Evolutionary conservation across 2,329 filamentous ascomycete species (phyloP).

Genomic region (Atkinsonella hypoxylon): DNA sequence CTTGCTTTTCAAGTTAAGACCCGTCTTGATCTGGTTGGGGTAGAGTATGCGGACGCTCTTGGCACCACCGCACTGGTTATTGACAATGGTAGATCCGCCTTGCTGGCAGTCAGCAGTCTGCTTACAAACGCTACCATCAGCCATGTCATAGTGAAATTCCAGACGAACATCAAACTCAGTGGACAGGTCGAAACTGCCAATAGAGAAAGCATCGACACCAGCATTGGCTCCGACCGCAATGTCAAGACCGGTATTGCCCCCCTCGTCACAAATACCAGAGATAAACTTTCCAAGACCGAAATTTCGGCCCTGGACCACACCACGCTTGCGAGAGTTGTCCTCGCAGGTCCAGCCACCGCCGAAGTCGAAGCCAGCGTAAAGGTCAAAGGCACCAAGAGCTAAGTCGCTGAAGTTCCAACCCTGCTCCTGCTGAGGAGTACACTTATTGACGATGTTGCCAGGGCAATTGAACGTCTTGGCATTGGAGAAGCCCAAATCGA

Average conservation of each 20-base stretch:
- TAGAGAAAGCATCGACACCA: conserved; percentile 48
- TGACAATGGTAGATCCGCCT: conserved; percentile 58
- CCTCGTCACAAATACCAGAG: conserved; percentile 37
- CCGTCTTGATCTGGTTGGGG: conserved; percentile 40
- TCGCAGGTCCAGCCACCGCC: conserved; percentile 57
- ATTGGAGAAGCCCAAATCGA: conserved; percentile 10
- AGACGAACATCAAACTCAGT: conserved; percentile 66
- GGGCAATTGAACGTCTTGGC: conserved; percentile 51
- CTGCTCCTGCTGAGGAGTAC: conserved; percentile 52
- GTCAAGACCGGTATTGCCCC: conserved; percentile 38
- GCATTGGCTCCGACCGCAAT: conserved; percentile 39
- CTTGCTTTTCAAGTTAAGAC: conserved; percentile 28
- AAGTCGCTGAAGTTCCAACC: conserved; percentile 67
- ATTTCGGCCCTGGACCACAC: conserved; percentile 38
- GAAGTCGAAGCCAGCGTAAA: conserved; percentile 64
- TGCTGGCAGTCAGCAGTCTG: conserved; percentile 57
- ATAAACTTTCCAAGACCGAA: conserved; percentile 44
- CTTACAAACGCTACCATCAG: conserved; percentile 71
- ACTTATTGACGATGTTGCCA: conserved; percentile 64
- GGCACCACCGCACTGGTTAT: conserved; percentile 87
- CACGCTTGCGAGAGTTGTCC: conserved; percentile 45
- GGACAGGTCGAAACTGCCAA: conserved; percentile 60
- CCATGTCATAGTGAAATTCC: conserved; percentile 80
- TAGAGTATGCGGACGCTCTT: conserved; percentile 64
- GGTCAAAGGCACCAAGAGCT: conserved; percentile 43